Conservation (phyloP, 805 yeast species). For the Wickerhamiella dianesei region DNA sequence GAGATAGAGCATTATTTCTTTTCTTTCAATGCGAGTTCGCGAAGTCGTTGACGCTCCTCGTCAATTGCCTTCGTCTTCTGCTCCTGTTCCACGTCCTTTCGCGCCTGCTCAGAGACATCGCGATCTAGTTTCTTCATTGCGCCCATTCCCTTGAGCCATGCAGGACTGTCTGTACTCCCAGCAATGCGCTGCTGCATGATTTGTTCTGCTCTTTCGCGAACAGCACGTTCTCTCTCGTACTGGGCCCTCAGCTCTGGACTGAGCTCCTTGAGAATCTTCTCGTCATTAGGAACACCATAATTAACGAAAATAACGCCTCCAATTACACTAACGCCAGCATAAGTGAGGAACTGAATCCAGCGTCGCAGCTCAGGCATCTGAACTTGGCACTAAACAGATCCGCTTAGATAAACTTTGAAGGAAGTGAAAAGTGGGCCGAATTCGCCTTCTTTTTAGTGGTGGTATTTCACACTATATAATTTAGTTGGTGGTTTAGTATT, state of each 20-base stretch:
- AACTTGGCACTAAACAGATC: neutral
- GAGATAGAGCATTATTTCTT: slow-evolving; percentile 2
- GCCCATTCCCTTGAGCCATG: slow-evolving; percentile 21
- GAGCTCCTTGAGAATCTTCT: slow-evolving; percentile 53
- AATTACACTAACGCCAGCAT: slow-evolving; percentile 49
- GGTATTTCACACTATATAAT: too few species aligned
- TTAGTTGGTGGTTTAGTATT: too few species aligned
- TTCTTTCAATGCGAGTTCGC: slow-evolving; percentile 19
- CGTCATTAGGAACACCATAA: slow-evolving; percentile 75
- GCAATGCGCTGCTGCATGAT: slow-evolving; percentile 16
- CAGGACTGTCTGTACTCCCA: slow-evolving; percentile 20
- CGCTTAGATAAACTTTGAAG: neutral
- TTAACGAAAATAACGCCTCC: slow-evolving; percentile 59
- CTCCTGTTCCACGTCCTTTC: slow-evolving; percentile 14
- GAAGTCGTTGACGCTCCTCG: slow-evolving; percentile 15
- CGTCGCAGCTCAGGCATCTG: slow-evolving; percentile 18
- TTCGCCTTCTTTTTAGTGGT: too few species aligned
- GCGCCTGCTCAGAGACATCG: slow-evolving; percentile 19
- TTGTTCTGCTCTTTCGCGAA: slow-evolving; percentile 16
- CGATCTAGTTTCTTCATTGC: slow-evolving; percentile 21
- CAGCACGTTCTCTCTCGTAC: slow-evolving; percentile 43
- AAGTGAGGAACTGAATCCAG: slow-evolving; percentile 25
- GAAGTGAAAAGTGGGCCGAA: neutral
- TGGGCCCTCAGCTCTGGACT: slow-evolving; percentile 76
- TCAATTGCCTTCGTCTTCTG: slow-evolving; percentile 6